These are phyloP conservation scores for Russula earlei DNA, from an alignment of 768 basidiomycete genomes.

Conservation along the genomic window DNA sequence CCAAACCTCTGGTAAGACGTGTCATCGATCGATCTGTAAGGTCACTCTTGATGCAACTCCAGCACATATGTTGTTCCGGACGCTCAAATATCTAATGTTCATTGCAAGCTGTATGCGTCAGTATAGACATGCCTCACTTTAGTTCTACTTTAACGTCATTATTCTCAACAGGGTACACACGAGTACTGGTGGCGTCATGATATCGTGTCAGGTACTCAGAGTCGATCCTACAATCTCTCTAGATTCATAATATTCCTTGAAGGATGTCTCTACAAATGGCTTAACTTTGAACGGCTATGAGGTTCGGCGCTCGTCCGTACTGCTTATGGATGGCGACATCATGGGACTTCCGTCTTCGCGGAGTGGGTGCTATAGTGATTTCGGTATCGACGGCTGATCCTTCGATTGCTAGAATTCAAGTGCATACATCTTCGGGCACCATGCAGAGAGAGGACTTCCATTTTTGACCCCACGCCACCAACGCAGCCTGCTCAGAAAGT, in stretches of 20 bases:
- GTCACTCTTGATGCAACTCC: not conserved
- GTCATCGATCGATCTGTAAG: not conserved
- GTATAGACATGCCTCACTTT: slow-evolving; percentile 20
- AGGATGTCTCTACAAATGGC: slow-evolving; percentile 78
- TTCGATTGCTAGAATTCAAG: slow-evolving; percentile 43
- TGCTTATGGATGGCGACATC: slow-evolving; percentile 70
- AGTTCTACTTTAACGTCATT: not conserved
- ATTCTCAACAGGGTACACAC: slow-evolving; percentile 50
- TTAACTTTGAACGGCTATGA: slow-evolving; percentile 59
- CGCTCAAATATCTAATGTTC: slow-evolving; percentile 53
- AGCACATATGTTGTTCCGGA: slow-evolving; percentile 58
- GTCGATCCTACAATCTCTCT: not conserved
- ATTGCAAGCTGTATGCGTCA: slow-evolving; percentile 77
- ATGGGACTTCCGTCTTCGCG: slow-evolving; percentile 60
- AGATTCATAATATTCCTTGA: not conserved
- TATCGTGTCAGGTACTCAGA: slow-evolving; percentile 62
- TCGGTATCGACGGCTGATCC: not conserved
- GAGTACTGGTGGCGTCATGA: slow-evolving; percentile 59
- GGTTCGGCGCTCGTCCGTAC: slow-evolving; percentile 55
- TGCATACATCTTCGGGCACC: slow-evolving; percentile 52
- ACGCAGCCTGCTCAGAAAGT: slow-evolving; percentile 46
- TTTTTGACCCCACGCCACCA: slow-evolving; percentile 59
- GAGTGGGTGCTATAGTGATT: slow-evolving; percentile 29
- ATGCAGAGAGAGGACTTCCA: slow-evolving; percentile 39
- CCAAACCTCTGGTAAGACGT: slow-evolving; percentile 48